Evolutionary conservation across 1,284 basidiomycete genomes (phyloP).

Genomic region (Takashimella koratensis): DNA sequence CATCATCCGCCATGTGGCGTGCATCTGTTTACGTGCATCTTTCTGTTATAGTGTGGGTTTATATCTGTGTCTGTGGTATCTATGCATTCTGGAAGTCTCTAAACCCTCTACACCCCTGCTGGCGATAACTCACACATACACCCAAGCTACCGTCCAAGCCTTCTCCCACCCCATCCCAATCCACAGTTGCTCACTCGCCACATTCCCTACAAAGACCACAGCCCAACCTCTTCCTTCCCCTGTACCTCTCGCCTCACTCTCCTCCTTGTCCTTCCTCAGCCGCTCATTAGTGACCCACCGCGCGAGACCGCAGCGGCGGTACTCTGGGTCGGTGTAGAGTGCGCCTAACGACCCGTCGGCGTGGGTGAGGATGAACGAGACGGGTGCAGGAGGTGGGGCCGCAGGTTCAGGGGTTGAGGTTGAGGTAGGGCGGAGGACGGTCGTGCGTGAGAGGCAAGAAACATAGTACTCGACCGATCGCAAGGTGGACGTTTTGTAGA

Average conservation of each 20-base stretch:
- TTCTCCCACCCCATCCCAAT: conserved; percentile 17
- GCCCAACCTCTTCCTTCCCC: neutral
- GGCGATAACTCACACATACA: too few relatives aligned
- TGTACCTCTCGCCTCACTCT: neutral
- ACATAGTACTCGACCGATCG: conserved; percentile 15
- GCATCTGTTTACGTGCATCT: too few relatives aligned
- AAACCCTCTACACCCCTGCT: too few relatives aligned
- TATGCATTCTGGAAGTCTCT: too few relatives aligned
- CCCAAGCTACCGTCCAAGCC: conserved; percentile 18
- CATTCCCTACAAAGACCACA: conserved; percentile 14
- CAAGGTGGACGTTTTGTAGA: conserved; percentile 3
- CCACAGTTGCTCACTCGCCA: conserved; percentile 20
- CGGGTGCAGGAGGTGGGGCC: too few relatives aligned
- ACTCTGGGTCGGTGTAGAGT: conserved; percentile 19
- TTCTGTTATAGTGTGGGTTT: too few relatives aligned
- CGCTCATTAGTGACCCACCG: conserved; percentile 16
- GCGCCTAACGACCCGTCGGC: conserved; percentile 24
- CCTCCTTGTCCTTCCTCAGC: conserved; percentile 4
- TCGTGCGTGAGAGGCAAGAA: conserved; percentile 10
- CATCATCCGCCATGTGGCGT: too few relatives aligned
- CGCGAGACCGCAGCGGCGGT: conserved; percentile 25
- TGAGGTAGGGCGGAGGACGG: conserved; percentile 9
- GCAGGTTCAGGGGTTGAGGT: neutral
- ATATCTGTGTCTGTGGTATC: too few relatives aligned
- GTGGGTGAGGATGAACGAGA: conserved; percentile 24